Conservation (phyloP, 768 basidiomycete genomes). For the Kondoa subrosea region DNA sequence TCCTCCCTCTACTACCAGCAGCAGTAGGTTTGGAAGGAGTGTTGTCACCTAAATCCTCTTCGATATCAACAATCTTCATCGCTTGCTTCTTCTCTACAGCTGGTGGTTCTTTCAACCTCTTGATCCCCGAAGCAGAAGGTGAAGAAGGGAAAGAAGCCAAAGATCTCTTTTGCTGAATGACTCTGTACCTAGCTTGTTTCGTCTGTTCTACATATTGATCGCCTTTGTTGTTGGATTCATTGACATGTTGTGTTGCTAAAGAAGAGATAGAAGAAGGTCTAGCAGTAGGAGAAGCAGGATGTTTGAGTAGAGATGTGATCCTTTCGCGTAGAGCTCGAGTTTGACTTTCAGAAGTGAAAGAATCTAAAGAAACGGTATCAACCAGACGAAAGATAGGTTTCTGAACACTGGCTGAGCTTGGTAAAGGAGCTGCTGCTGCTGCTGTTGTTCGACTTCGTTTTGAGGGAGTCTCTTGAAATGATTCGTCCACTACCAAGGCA, state of each 20-base stretch:
- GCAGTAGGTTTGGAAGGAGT: not conserved
- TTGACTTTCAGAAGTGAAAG: slow-evolving; percentile 5
- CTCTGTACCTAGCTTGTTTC: not conserved
- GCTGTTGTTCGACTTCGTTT: not conserved
- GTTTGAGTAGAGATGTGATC: slow-evolving; percentile 11
- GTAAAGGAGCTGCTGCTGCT: not conserved
- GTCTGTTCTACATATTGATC: not conserved
- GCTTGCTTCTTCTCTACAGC: not conserved
- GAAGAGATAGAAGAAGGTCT: slow-evolving; percentile 77
- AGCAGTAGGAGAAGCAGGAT: slow-evolving; percentile 34
- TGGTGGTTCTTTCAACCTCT: not conserved
- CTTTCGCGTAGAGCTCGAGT: slow-evolving; percentile 4
- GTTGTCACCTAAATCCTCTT: not conserved
- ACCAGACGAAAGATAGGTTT: slow-evolving; percentile 24
- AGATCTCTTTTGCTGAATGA: not conserved
- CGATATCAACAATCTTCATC: slow-evolving; percentile 4
- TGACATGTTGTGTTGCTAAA: slow-evolving; percentile 40
- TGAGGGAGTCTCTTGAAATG: not conserved
- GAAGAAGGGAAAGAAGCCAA: not conserved
- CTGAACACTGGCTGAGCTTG: not conserved
- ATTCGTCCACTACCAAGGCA: slow-evolving; percentile 16
- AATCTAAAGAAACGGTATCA: slow-evolving; percentile 20
- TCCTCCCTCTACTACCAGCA: slow-evolving; percentile 29
- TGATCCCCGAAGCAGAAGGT: not conserved
- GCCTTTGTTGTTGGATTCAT: not conserved